phyloP scores from a whole-genome alignment of 495 filamentous ascomycete genomes.

The Aspergillus heteromorphus region DNA sequence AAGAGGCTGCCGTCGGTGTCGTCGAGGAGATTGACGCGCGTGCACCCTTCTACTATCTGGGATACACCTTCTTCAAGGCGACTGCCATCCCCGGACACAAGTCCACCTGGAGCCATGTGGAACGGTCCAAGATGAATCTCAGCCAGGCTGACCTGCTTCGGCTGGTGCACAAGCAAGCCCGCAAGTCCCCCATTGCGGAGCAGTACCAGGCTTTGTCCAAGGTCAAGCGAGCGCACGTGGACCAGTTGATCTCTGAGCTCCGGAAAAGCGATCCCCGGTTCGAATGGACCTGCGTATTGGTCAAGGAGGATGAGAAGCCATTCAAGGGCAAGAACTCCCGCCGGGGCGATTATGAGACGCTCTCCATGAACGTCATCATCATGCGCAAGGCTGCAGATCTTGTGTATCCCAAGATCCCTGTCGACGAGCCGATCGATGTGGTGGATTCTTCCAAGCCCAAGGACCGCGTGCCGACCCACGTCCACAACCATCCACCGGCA shows the following conservation, averaged over 20 bases:
- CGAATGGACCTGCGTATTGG: slow-evolving; percentile 37
- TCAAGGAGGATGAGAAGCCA: slow-evolving; percentile 22
- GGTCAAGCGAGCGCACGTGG: slow-evolving; percentile 28
- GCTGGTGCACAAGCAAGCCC: slow-evolving; percentile 28
- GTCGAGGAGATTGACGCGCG: slow-evolving; percentile 3
- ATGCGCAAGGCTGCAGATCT: slow-evolving; percentile 22
- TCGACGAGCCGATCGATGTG: slow-evolving; percentile 17
- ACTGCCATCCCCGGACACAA: slow-evolving; percentile 23
- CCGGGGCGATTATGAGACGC: slow-evolving; percentile 26
- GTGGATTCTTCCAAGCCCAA: not conserved
- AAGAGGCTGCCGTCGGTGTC: not conserved
- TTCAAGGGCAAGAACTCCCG: slow-evolving; percentile 26
- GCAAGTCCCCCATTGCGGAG: slow-evolving; percentile 19
- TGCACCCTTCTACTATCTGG: slow-evolving; percentile 18
- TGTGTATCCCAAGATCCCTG: slow-evolving; percentile 11
- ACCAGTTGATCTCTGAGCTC: slow-evolving; percentile 28
- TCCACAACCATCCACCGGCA: not conserved
- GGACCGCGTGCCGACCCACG: not conserved
- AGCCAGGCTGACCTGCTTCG: slow-evolving; percentile 24
- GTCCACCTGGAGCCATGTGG: slow-evolving; percentile 26
- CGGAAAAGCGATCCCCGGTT: slow-evolving; percentile 18
- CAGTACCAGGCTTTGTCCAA: slow-evolving; percentile 30
- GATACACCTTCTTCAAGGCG: slow-evolving; percentile 34
- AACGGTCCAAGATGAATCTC: slow-evolving; percentile 25
- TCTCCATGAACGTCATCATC: slow-evolving; percentile 35